phyloP scores from a whole-genome alignment of 2,329 filamentous ascomycete genomes.

The Pezicula rhizophila region DNA sequence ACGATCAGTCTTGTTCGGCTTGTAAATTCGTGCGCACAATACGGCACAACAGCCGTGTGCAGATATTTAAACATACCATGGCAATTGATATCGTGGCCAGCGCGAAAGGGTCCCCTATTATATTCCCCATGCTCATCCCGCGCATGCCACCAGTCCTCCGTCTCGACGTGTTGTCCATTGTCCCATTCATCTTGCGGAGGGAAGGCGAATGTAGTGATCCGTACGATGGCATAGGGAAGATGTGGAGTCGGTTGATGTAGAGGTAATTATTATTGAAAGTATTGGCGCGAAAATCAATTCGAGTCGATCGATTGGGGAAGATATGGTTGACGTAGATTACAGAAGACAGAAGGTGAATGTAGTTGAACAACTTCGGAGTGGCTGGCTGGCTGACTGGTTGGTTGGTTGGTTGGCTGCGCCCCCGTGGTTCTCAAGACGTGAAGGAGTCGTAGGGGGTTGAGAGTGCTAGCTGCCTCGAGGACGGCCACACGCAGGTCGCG shows the following conservation, averaged over 20 bases:
- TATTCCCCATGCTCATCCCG: constrained; percentile 74
- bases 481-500: constrained; percentile 3
- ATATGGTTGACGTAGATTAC: constrained; percentile 1
- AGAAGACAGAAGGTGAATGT: constrained; percentile 5
- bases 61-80: constrained; percentile 53
- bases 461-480: constrained; percentile 6
- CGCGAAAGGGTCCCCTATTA: constrained; percentile 93
- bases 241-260: constrained; percentile 5
- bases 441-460: constrained; percentile 1
- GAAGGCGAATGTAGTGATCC: constrained; percentile 68
- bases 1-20: constrained; percentile 17
- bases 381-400: constrained; percentile 14
- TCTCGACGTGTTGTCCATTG: constrained; percentile 43
- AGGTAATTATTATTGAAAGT: constrained; percentile 12
- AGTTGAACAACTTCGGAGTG: constrained; percentile 16
- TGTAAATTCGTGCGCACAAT: constrained; percentile 5
- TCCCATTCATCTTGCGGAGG: constrained; percentile 74
- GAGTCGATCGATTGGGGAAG: constrained; percentile 16
- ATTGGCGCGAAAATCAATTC: constrained; percentile 12
- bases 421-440: neutral
- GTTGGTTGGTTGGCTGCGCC: constrained; percentile 4
- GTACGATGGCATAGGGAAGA: constrained; percentile 61
- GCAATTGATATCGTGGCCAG: constrained; percentile 90
- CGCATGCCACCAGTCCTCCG: constrained; percentile 45
- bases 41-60: neutral